Conservation (phyloP, 1,284 basidiomycete genomes). For the Boletellus deceptivus region DNA sequence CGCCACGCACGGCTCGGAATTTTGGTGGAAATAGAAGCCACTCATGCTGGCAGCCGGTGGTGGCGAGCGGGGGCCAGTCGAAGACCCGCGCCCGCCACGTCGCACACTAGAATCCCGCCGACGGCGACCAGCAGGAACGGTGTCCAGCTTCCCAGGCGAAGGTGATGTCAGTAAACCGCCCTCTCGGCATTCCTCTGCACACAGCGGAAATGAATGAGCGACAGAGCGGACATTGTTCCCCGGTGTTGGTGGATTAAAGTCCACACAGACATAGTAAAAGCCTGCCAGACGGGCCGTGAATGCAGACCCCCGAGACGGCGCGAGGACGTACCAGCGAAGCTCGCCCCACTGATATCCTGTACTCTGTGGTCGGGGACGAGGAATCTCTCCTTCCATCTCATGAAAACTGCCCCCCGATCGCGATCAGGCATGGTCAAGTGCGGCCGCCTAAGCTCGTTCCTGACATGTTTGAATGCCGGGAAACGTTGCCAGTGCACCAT, state of each 20-base stretch:
- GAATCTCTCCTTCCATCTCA: conserved; percentile 97
- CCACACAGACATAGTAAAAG: conserved; percentile 86
- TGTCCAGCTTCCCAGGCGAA: conserved; percentile 36
- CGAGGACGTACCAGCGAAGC: conserved; percentile 77
- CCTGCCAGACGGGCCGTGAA: conserved; percentile 41
- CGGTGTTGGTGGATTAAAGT: conserved; percentile 59
- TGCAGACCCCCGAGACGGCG: not conserved
- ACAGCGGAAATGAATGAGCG: conserved; percentile 34
- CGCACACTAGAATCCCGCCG: conserved; percentile 48
- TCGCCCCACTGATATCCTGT: conserved; percentile 92
- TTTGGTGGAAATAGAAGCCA: conserved; percentile 93
- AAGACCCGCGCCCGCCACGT: conserved; percentile 37
- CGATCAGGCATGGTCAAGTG: conserved; percentile 73
- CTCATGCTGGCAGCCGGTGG: conserved; percentile 70
- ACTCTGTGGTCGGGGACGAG: conserved; percentile 92
- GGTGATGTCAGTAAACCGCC: conserved; percentile 22
- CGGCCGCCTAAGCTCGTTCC: conserved; percentile 71
- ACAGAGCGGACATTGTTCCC: conserved; percentile 33
- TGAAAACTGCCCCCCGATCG: conserved; percentile 79
- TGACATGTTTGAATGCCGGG: conserved; percentile 81
- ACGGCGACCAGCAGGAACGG: conserved; percentile 34
- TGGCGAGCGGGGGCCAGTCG: conserved; percentile 39
- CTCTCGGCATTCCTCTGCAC: conserved; percentile 33
- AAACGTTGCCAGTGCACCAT: conserved; percentile 90
- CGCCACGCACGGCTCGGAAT: conserved; percentile 77